A percentile compares a stretch with the other conserved stretches of the same genome.
Evolutionary conservation across 768 basidiomycete species (phyloP).

Genomic region (Sistotremastrum niveocremeum): DNA sequence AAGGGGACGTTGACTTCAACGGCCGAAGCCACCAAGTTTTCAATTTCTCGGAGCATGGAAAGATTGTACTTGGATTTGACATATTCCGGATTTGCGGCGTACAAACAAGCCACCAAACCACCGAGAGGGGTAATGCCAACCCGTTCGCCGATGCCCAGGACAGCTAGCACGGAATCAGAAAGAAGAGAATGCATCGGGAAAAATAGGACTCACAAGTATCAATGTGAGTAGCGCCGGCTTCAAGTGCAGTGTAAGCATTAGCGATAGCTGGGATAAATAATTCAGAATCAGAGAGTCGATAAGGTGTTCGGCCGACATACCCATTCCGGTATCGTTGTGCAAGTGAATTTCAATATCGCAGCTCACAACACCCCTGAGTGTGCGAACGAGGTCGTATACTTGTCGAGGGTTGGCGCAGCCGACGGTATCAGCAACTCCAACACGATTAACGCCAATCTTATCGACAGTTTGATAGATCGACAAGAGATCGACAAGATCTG

Average conservation of each 20-base stretch:
- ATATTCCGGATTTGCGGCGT: slow-evolving; percentile 95
- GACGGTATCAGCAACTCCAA: slow-evolving; percentile 98
- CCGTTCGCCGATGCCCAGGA: slow-evolving; percentile 96
- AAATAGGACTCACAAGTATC: slow-evolving; percentile 64
- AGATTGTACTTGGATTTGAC: slow-evolving; percentile 99
- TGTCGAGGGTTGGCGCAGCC: slow-evolving; percentile 98
- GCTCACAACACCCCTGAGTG: slow-evolving; percentile 86
- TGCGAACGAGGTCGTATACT: slow-evolving; percentile 96
- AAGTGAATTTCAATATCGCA: slow-evolving; percentile 98
- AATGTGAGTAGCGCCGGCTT: slow-evolving; percentile 98
- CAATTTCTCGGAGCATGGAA: slow-evolving; percentile 92
- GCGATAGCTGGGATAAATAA: slow-evolving; percentile 58
- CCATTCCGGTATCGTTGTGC: slow-evolving; percentile 98
- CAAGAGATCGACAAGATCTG: slow-evolving; percentile 94
- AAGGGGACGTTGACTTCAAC: slow-evolving; percentile 97
- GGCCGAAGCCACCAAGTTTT: slow-evolving; percentile 97
- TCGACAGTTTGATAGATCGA: slow-evolving; percentile 99
- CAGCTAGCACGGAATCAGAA: slow-evolving; percentile 32
- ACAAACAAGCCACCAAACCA: slow-evolving; percentile 91
- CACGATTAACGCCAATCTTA: slow-evolving; percentile 97
- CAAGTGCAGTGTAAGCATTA: slow-evolving; percentile 95
- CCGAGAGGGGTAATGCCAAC: slow-evolving; percentile 98
- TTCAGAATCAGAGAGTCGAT: not conserved
- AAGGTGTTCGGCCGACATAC: slow-evolving; percentile 24
- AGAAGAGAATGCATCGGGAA: not conserved